phyloP scores from a whole-genome alignment of 208 protist genomes.

The Leishmania major region DNA sequence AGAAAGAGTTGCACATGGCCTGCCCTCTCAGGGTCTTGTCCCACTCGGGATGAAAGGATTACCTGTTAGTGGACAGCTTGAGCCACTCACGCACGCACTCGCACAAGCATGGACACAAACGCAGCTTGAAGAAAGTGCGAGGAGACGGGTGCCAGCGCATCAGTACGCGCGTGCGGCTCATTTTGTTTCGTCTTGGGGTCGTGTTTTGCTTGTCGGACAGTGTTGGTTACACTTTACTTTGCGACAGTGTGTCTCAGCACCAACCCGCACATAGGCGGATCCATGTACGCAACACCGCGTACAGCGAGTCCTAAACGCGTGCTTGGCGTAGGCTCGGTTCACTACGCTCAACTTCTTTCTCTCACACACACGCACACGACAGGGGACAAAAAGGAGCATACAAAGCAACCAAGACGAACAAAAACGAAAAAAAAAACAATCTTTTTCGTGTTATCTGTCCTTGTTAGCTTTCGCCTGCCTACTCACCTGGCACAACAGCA shows the following conservation, averaged over 20 bases:
- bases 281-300: constrained; percentile 8
- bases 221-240: constrained; percentile 7
- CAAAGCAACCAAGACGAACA: background rate
- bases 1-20: background rate
- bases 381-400: too few relatives aligned
- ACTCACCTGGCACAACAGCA: background rate
- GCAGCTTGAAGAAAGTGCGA: background rate
- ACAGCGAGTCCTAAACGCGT: constrained; percentile 6
- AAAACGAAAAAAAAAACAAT: too few relatives aligned
- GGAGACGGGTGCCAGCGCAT: background rate
- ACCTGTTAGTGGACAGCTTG: background rate
- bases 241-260: background rate
- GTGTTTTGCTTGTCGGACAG: background rate
- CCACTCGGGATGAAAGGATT: background rate
- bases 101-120: constrained; percentile 1
- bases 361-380: background rate
- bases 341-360: background rate
- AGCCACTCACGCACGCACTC: background rate
- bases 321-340: background rate
- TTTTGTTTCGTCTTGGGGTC: background rate
- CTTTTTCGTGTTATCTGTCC: background rate
- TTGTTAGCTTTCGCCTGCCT: background rate
- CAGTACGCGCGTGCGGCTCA: background rate
- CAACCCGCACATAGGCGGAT: background rate
- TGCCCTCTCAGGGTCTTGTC: too few relatives aligned